These are phyloP conservation scores for Melampsora abietis-canadensis DNA, from an alignment of 1,284 basidiomycete species.

Conservation along the genomic window DNA sequence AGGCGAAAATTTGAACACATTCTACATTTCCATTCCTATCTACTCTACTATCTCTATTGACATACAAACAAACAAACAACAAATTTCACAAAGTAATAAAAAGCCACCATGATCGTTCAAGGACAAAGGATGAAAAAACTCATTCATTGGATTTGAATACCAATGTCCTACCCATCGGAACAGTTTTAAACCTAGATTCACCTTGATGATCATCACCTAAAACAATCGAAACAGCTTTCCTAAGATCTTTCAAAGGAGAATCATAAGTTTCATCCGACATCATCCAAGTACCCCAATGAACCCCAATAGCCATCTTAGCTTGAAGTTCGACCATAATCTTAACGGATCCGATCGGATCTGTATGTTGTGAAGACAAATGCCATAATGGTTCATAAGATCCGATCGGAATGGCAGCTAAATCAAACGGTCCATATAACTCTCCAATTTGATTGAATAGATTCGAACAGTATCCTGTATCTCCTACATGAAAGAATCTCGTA, in stretches of 20 bases:
- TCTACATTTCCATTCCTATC: too few relatives aligned
- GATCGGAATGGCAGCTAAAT: conserved; percentile 57
- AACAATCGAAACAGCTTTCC: background rate
- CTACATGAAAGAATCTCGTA: conserved; percentile 30
- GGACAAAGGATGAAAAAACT: background rate
- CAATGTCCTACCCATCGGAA: conserved; percentile 5
- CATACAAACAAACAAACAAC: background rate
- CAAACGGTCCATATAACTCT: conserved; percentile 55
- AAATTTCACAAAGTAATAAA: background rate
- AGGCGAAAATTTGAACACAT: too few relatives aligned
- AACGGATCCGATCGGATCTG: conserved; percentile 55
- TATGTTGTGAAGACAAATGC: conserved; percentile 56
- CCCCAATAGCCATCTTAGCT: conserved; percentile 52
- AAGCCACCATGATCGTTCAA: background rate
- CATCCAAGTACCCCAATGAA: conserved; percentile 58
- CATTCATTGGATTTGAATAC: background rate
- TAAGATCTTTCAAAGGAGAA: background rate
- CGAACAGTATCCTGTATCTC: conserved; percentile 55
- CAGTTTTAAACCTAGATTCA: background rate
- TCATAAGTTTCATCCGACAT: conserved; percentile 54
- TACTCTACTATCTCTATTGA: background rate
- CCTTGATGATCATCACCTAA: background rate
- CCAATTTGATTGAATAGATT: conserved; percentile 56
- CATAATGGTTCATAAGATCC: conserved; percentile 56
- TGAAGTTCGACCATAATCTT: conserved; percentile 52